Evolutionary conservation across 495 filamentous ascomycete genomes (phyloP).

Genomic region (Paragyromitra xinjiangensis): DNA sequence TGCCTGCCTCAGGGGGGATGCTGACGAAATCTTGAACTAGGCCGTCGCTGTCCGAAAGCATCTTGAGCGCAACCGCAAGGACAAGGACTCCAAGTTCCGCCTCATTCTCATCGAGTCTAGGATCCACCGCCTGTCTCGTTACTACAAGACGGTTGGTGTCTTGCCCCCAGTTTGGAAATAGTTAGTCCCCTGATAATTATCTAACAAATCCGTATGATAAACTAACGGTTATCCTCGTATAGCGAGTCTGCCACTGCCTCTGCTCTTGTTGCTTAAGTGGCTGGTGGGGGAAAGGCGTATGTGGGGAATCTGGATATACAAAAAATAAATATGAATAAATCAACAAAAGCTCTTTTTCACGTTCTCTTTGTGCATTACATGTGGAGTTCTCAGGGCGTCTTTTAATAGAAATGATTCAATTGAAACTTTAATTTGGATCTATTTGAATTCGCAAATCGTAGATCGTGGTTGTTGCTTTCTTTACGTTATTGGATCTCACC

Average conservation of each 20-base stretch:
- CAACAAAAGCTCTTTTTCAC: slow-evolving; percentile 26
- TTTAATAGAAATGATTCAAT: slow-evolving; percentile 5
- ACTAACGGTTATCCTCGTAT: slow-evolving; percentile 3
- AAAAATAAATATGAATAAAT: slow-evolving; percentile 26
- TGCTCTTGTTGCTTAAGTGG: slow-evolving; percentile 59
- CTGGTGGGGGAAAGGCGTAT: slow-evolving; percentile 12
- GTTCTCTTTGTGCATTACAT: slow-evolving; percentile 9
- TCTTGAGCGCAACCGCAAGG: slow-evolving; percentile 99
- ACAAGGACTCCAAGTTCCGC: slow-evolving; percentile 99
- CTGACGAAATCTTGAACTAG: slow-evolving; percentile 59
- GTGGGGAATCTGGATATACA: slow-evolving; percentile 23
- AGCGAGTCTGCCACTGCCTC: slow-evolving; percentile 65
- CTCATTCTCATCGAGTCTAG: slow-evolving; percentile 99
- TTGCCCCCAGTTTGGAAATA: slow-evolving; percentile 99
- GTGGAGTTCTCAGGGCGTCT: not conserved
- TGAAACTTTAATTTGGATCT: not conserved
- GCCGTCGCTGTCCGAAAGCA: slow-evolving; percentile 99
- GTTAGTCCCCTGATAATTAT: slow-evolving; percentile 34
- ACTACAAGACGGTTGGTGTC: slow-evolving; percentile 99
- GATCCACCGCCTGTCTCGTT: slow-evolving; percentile 71
- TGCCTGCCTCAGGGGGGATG: not conserved
- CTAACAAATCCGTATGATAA: too few species aligned
- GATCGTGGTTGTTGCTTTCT: not conserved
- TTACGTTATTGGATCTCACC: not conserved
- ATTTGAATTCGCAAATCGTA: not conserved